Percentiles rank a stretch among this genome's conserved stretches.
These are phyloP conservation scores for Tephrocybe sp. DNA, from an alignment of 768 basidiomycete genomes.

Conservation along the genomic window DNA sequence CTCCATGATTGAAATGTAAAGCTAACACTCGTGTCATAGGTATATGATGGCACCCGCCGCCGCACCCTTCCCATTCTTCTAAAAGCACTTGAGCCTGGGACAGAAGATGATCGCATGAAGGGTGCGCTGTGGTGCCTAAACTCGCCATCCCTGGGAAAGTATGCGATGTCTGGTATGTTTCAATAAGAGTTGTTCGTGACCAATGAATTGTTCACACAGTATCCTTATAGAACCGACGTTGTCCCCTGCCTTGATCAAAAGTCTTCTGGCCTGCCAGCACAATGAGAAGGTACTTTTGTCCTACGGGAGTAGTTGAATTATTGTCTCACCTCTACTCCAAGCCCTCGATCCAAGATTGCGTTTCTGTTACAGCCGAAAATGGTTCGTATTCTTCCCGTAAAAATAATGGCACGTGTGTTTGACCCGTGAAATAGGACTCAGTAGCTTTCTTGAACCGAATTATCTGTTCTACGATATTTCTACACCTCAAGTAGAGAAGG, in stretches of 20 bases:
- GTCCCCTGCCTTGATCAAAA: constrained; percentile 53
- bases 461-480: constrained; percentile 53
- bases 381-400: constrained; percentile 34
- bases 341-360: constrained; percentile 76
- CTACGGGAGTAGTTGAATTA: constrained; percentile 1
- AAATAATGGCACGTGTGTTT: too few relatives aligned
- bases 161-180: constrained; percentile 44
- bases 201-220: not conserved
- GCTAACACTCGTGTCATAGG: constrained; percentile 32
- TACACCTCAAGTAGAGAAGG: constrained; percentile 38
- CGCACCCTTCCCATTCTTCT: constrained; percentile 62
- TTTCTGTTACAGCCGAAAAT: constrained; percentile 62
- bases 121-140: constrained; percentile 83
- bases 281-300: constrained; percentile 64
- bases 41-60: constrained; percentile 66
- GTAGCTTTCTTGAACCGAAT: constrained; percentile 60
- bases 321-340: constrained; percentile 21
- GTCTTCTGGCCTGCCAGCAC: constrained; percentile 70
- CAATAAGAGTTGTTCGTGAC: not conserved
- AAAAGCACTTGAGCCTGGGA: constrained; percentile 58
- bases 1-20: too few relatives aligned
- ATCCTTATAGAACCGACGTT: constrained; percentile 57
- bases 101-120: constrained; percentile 90
- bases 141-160: constrained; percentile 58
- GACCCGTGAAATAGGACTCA: constrained; percentile 43